phyloP scores from a whole-genome alignment of 768 basidiomycete species.

The Boletus patriciae region DNA sequence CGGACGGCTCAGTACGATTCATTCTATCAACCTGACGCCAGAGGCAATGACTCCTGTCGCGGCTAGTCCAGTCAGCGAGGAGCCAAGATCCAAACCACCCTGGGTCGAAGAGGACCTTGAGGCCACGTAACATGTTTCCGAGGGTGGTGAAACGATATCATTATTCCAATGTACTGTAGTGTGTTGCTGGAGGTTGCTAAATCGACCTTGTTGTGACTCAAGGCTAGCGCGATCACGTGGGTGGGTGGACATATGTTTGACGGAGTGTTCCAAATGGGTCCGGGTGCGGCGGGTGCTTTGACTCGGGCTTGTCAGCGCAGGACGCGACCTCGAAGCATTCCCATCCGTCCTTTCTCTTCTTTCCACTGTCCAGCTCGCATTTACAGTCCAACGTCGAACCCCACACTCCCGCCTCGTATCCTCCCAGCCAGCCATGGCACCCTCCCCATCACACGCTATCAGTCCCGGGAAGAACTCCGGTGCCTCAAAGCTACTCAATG shows the following conservation, averaged over 20 bases:
- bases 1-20: neutral
- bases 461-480: constrained; percentile 32
- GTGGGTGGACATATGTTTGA: constrained; percentile 1
- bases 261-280: constrained; percentile 33
- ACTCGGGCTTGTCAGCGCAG: constrained; percentile 34
- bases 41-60: neutral
- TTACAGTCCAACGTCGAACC: constrained; percentile 6
- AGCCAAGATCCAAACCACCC: neutral
- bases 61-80: neutral
- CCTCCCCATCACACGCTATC: constrained; percentile 19
- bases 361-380: constrained; percentile 11
- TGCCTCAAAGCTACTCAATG: constrained; percentile 58
- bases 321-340: constrained; percentile 33
- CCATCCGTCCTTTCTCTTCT: constrained; percentile 11
- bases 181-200: neutral
- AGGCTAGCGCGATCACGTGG: constrained; percentile 25
- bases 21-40: neutral
- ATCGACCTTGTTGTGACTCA: neutral
- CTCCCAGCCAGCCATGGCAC: constrained; percentile 20
- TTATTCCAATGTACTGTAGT: neutral
- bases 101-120: neutral
- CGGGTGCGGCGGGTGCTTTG: constrained; percentile 24
- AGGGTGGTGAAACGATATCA: neutral
- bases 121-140: neutral
- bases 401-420: neutral